Evolutionary conservation across 2,329 filamentous ascomycete genomes (phyloP).

Genomic region (Colletotrichum tamarilloi): DNA sequence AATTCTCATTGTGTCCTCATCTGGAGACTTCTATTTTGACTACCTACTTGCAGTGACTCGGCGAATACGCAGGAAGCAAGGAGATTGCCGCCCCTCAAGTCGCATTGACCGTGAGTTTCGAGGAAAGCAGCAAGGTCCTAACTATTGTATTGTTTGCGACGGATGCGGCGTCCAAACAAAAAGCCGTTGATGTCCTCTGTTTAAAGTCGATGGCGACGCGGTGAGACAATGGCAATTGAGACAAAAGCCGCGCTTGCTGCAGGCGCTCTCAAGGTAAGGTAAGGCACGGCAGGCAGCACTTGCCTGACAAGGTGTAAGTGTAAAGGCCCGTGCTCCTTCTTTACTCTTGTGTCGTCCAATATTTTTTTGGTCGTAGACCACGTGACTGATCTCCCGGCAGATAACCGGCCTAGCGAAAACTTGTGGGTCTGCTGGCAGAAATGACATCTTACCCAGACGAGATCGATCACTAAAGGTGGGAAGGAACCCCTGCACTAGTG

Average conservation of each 20-base stretch:
- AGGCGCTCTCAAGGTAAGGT: background rate
- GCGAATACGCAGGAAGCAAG: slow-evolving; percentile 15
- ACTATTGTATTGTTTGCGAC: slow-evolving; percentile 22
- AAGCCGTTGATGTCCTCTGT: slow-evolving; percentile 16
- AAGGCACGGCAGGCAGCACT: background rate
- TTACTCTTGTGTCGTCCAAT: background rate
- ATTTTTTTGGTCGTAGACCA: background rate
- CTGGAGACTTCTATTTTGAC: slow-evolving; percentile 22
- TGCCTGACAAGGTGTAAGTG: background rate
- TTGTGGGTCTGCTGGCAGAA: slow-evolving; percentile 23
- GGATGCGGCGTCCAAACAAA: slow-evolving; percentile 1
- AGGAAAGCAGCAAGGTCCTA: background rate
- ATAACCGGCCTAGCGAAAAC: slow-evolving; percentile 20
- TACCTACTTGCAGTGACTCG: slow-evolving; percentile 2
- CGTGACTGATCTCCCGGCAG: slow-evolving; percentile 28
- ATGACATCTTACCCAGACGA: slow-evolving; percentile 31
- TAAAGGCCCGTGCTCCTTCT: background rate
- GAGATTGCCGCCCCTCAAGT: background rate
- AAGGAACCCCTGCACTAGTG: slow-evolving; percentile 35
- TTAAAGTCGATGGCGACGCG: slow-evolving; percentile 10
- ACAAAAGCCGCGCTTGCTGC: slow-evolving; percentile 8
- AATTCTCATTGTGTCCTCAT: slow-evolving; percentile 23
- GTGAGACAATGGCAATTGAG: slow-evolving; percentile 15
- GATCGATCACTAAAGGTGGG: slow-evolving; percentile 27
- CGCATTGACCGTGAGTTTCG: background rate